Percentiles rank a stretch among this genome's conserved stretches.
Evolutionary conservation across 495 filamentous ascomycete genomes (phyloP).

Genomic region (Penicillium nucicola): DNA sequence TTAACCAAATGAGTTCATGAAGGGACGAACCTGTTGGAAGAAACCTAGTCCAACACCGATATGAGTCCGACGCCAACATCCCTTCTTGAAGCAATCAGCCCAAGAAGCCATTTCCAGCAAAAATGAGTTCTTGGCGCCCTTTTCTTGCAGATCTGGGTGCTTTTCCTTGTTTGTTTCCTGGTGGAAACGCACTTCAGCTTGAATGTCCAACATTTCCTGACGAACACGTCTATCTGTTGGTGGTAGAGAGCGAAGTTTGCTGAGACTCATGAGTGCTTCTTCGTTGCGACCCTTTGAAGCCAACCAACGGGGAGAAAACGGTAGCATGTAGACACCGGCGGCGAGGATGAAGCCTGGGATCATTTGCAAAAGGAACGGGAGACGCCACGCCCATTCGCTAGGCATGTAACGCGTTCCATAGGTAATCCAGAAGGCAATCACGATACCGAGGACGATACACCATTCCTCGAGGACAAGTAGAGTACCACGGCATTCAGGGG

Average conservation of each 20-base stretch:
- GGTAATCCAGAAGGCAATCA: constrained; percentile 56
- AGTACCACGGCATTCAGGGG: constrained; percentile 52
- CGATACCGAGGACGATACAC: constrained; percentile 53
- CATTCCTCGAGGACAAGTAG: constrained; percentile 55
- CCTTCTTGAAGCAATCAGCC: constrained; percentile 46
- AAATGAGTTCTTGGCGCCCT: constrained; percentile 24
- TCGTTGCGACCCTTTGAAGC: constrained; percentile 46
- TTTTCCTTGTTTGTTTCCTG: constrained; percentile 41
- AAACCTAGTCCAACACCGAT: constrained; percentile 54
- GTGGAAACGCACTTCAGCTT: constrained; percentile 49
- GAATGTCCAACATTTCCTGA: constrained; percentile 50
- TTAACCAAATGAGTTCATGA: not conserved
- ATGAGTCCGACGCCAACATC: constrained; percentile 54
- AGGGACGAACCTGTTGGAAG: constrained; percentile 46
- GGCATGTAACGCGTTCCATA: constrained; percentile 53
- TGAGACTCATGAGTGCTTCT: constrained; percentile 46
- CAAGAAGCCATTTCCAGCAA: constrained; percentile 44
- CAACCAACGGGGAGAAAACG: constrained; percentile 54
- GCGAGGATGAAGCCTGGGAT: constrained; percentile 45
- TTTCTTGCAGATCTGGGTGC: constrained; percentile 42
- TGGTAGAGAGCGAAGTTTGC: constrained; percentile 42
- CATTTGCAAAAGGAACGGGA: constrained; percentile 51
- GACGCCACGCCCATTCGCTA: constrained; percentile 48
- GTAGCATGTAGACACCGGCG: constrained; percentile 43
- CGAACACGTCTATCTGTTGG: constrained; percentile 40